These are phyloP conservation scores for Acanthamoeba triangularis DNA, from an alignment of 208 protist species.

Conservation along the genomic window DNA sequence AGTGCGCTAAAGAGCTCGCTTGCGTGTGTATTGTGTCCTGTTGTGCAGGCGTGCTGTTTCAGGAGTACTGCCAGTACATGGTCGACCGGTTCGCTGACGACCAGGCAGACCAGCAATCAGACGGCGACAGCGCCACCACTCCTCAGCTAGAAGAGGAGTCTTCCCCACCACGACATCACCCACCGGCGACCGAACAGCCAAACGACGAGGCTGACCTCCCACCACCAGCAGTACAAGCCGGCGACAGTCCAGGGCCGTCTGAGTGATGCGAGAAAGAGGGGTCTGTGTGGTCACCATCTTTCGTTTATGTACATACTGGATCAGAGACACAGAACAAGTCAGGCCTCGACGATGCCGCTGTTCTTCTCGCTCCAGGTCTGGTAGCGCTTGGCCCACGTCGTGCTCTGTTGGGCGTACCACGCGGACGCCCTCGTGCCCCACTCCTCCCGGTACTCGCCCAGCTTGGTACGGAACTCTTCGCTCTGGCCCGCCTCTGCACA, in stretches of 20 bases:
- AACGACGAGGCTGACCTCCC: too few species aligned
- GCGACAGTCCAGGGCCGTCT: too few species aligned
- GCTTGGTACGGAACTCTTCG: not conserved
- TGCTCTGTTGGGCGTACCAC: not conserved
- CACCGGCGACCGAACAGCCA: not conserved
- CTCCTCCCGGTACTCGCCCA: not conserved
- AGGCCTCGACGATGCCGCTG: constrained; percentile 29
- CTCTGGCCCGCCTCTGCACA: constrained; percentile 20
- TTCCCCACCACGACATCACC: not conserved
- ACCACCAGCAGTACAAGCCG: too few species aligned
- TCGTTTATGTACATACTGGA: not conserved
- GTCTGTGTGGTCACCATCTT: not conserved
- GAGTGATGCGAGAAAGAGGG: not conserved
- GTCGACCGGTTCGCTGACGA: not conserved
- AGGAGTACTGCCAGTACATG: constrained; percentile 2
- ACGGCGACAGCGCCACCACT: too few species aligned
- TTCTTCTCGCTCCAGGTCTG: constrained; percentile 54
- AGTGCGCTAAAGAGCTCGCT: not conserved
- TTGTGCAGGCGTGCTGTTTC: not conserved
- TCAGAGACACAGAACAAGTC: not conserved
- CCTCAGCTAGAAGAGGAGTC: not conserved
- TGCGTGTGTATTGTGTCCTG: not conserved
- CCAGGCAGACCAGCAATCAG: not conserved
- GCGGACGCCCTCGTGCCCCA: not conserved
- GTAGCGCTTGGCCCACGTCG: constrained; percentile 30